Base-by-base conservation (phyloP, 108 stramenopile genomes). In the Nitzschia sp. region DNA sequence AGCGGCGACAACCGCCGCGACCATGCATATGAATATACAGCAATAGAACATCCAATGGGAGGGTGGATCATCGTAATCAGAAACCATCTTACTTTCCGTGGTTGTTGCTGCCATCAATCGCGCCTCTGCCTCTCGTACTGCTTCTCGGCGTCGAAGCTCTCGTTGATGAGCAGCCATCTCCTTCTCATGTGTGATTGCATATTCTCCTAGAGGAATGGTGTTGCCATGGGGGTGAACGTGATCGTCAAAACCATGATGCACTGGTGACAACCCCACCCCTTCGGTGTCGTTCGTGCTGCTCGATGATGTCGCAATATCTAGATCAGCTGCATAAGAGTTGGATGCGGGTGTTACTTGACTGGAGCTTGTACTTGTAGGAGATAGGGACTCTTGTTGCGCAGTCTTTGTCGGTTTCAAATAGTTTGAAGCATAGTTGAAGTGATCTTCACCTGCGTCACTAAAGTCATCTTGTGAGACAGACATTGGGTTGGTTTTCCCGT, bases 21-120 rank as follows among this genome's bases (percentile, higher is more conserved):
- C 10, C 29, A 58, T 38, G 2, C 26, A 40, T 38, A 25, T 38
- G n/a, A 25, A 25, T 3, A 58, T 40, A 39, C 15, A 34, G 3
- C 34, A n/a, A 19, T 58, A 58, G 11, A 39, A 34, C 38, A 38
- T 58, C 57, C 57, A 58, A 55, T 55, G 14, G 17, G 17, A 48
- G 17, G n/a, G n/a, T 48, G n/a, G 19, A 3, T 24, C 54, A 14
- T 55, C 54, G 22, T 21, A 20, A 3, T 21, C 21, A 25, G 12
- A 3, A 19, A 55, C 2, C 12, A 24, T 24, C 7, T 55, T 55
- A 8, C 21, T 48, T 1, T 17, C 46, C 2, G 14, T 48, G 46
- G 17, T 17, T 10, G 43, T 17, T 1, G 54, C 54, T 24, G 54
- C 54, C 54, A 55, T 25, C 21, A 55, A 20, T 20, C 54, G 21